These are phyloP conservation scores for Aspergillus sp. DNA, from an alignment of 2,329 filamentous ascomycete species.

Conservation along the genomic window DNA sequence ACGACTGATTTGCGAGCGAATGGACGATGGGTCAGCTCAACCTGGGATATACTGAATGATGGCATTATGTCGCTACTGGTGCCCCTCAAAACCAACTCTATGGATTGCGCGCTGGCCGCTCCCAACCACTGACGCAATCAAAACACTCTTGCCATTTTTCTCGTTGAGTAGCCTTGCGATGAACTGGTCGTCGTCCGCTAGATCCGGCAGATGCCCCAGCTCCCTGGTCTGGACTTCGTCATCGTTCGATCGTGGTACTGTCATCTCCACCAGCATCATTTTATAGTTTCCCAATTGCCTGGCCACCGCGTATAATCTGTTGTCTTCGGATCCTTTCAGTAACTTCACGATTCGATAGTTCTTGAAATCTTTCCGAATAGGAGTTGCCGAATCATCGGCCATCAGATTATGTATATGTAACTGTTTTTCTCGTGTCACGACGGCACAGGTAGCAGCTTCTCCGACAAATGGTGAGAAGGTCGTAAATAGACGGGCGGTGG, in stretches of 20 bases:
- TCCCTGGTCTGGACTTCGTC: neutral
- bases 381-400: neutral
- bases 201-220: neutral
- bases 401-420: neutral
- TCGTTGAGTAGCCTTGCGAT: neutral
- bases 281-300: neutral
- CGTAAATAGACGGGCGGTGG: neutral
- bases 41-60: neutral
- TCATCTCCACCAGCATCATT: neutral
- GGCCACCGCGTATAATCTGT: neutral
- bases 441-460: neutral
- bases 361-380: neutral
- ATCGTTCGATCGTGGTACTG: neutral
- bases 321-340: neutral
- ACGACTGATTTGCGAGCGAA: neutral
- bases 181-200: neutral
- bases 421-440: neutral
- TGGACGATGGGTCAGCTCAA: too few relatives aligned
- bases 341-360: neutral
- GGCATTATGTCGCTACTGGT: neutral
- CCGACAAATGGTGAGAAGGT: neutral
- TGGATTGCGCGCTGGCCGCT: neutral
- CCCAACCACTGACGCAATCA: neutral
- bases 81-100: neutral
- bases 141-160: neutral